phyloP scores from a whole-genome alignment of 2,329 filamentous ascomycete genomes.

The Cercospora nicotianae region DNA sequence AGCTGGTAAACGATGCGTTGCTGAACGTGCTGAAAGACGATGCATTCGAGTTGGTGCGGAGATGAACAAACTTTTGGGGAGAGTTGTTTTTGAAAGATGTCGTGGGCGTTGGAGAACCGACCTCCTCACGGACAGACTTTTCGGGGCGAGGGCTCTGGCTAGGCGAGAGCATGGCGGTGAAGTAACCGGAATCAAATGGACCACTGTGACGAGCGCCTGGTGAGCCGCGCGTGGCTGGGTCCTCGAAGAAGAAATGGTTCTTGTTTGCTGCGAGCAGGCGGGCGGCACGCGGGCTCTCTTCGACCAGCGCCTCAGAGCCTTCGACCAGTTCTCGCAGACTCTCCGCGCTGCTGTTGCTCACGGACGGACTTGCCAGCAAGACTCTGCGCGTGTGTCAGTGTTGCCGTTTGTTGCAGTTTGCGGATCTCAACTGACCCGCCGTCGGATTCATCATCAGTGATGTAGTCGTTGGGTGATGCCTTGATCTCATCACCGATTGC shows the following conservation, averaged over 20 bases:
- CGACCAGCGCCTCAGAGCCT: constrained; percentile 5
- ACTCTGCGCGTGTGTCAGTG: constrained; percentile 4
- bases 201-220: neutral
- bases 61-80: neutral
- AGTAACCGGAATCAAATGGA: neutral
- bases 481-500: constrained; percentile 12
- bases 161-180: constrained; percentile 4
- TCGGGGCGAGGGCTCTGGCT: neutral
- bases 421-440: constrained; percentile 2
- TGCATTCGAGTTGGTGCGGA: neutral
- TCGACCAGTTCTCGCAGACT: constrained; percentile 11
- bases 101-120: neutral
- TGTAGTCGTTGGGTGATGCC: neutral
- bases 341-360: neutral
- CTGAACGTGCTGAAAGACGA: neutral
- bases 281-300: constrained; percentile 10
- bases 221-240: neutral
- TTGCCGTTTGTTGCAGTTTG: neutral
- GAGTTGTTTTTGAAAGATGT: neutral
- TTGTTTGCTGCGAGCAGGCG: neutral
- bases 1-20: neutral
- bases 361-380: neutral
- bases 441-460: constrained; percentile 4
- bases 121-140: neutral
- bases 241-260: neutral